Base-by-base conservation (phyloP, 2,329 filamentous ascomycete species). In the Phyllachora maydis region DNA sequence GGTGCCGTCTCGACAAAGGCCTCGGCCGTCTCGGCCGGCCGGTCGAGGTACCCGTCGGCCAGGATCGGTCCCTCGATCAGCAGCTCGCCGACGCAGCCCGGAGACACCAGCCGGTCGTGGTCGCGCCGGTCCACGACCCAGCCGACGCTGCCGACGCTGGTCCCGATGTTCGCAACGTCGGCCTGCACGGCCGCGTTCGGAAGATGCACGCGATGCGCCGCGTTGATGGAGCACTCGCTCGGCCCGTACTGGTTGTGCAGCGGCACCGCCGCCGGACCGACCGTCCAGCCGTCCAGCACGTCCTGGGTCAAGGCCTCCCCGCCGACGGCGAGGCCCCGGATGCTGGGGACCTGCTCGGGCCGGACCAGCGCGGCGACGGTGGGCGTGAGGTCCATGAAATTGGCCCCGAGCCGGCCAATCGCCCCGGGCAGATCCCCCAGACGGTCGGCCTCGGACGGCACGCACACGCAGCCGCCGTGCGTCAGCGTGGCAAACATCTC, bases 1-100 rank as follows among this genome's bases (percentile, higher is more conserved):
- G 61, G 65, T n/a, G n/a, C n/a, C 26, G 63, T 47, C n/a, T 53
- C 43, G 18, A 73, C 56, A 28, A 72, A 73, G 1, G 53, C 54
- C 12, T 53, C 50, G 3, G 51, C 51, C 0, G 67, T 71, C 40
- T 65, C 68, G 16, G 50, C 51, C 0, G 52, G 48, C 25, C 68
- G 58, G 20, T 57, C 57, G 11, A 69, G 42, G 28, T 73, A 73
- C 18, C 65, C 65, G 21, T 59, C 47, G 8, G 62, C 65, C 4
- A 73, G 59, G n/a, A 63, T 56, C 2, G 65, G 63, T 0, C 60
- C 59, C 30, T 58, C 57, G n/a, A 65, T 42, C 6, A 60, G 38
- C 14, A 62, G 41, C 34, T 62, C 57, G 5, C 57, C 57, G 2
- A 59, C 46, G 6, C 43, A 40, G 0, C 56, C 56, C 2, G 57